Conservation (phyloP, 208 protist species). For the Acanthamoeba royreba region DNA sequence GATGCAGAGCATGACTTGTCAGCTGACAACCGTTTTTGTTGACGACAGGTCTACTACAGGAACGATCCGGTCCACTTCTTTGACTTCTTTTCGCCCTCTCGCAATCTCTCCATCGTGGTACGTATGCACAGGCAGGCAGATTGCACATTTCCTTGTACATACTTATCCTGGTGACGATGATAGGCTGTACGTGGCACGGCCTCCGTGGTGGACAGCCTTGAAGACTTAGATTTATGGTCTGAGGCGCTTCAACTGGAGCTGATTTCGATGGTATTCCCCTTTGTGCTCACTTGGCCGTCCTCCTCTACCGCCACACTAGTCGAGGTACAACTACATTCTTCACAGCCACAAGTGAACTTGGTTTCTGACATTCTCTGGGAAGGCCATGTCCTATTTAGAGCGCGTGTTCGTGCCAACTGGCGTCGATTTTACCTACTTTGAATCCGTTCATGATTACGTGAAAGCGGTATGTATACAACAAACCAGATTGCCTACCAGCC, state of each 20-base stretch:
- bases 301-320: slow-evolving; percentile 1
- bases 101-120: slow-evolving; percentile 45
- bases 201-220: neutral
- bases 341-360: neutral
- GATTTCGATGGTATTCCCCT: slow-evolving; percentile 26
- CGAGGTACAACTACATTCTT: neutral
- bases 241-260: slow-evolving; percentile 31
- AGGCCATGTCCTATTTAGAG: slow-evolving; percentile 44
- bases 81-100: slow-evolving; percentile 17
- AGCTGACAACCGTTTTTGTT: neutral
- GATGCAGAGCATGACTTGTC: neutral
- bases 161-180: neutral
- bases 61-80: slow-evolving; percentile 28
- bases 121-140: neutral
- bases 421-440: slow-evolving; percentile 30
- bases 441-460: neutral
- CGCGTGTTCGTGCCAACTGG: neutral
- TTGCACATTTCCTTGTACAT: neutral
- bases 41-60: neutral
- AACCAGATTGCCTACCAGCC: neutral
- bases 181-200: slow-evolving; percentile 24
- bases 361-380: neutral
- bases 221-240: slow-evolving; percentile 25
- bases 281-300: slow-evolving; percentile 28
- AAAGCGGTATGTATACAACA: neutral